Conservation (phyloP, 2,329 filamentous ascomycete genomes). For the Escovopsis sp. region DNA sequence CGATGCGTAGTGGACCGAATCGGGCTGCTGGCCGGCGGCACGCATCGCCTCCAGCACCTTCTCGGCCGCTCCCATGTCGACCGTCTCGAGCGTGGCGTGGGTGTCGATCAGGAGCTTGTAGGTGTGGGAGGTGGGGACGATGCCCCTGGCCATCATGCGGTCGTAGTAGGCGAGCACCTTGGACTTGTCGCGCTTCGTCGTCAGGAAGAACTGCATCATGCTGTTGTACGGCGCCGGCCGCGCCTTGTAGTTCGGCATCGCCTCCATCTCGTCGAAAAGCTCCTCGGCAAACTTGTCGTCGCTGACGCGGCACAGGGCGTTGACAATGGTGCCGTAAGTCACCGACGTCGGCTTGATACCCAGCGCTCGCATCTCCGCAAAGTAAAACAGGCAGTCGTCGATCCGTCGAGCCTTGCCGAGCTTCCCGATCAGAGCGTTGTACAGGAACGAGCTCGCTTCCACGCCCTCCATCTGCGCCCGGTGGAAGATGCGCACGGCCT, state of each 20-base stretch:
- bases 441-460: slow-evolving; percentile 89
- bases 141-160: slow-evolving; percentile 77
- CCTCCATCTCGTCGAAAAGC: slow-evolving; percentile 98
- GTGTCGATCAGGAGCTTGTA: slow-evolving; percentile 96
- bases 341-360: slow-evolving; percentile 93
- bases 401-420: slow-evolving; percentile 95
- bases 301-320: slow-evolving; percentile 89
- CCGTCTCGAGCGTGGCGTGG: slow-evolving; percentile 81
- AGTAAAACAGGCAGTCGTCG: slow-evolving; percentile 96
- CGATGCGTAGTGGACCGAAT: slow-evolving; percentile 90
- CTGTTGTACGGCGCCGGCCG: slow-evolving; percentile 96
- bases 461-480: slow-evolving; percentile 88
- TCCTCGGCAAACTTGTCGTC: slow-evolving; percentile 97
- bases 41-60: slow-evolving; percentile 68
- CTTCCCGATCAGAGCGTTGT: slow-evolving; percentile 97
- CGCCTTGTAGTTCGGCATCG: slow-evolving; percentile 97
- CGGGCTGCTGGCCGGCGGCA: slow-evolving; percentile 57
- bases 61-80: slow-evolving; percentile 79
- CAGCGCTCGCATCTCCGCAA: slow-evolving; percentile 87
- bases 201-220: slow-evolving; percentile 98
- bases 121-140: slow-evolving; percentile 85
- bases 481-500: slow-evolving; percentile 95
- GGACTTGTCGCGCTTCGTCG: slow-evolving; percentile 85
- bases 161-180: slow-evolving; percentile 94
- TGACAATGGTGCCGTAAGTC: slow-evolving; percentile 96